Base-by-base conservation (phyloP, 1,139 yeast species). In the Diutina rugosa region DNA sequence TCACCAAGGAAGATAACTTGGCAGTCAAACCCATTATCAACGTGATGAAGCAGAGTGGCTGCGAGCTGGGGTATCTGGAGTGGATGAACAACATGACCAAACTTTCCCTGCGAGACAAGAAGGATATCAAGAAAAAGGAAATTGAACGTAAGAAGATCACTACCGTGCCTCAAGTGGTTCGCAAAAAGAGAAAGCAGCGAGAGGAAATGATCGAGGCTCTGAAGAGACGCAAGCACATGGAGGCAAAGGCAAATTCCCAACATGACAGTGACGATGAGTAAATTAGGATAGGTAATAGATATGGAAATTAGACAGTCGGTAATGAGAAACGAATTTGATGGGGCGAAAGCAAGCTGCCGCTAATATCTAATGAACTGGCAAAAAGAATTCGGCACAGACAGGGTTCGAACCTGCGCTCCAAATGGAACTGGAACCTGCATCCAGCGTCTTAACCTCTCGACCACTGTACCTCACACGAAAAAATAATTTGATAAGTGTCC, bases 31-130 rank as follows among this genome's bases (percentile, higher is more conserved):
- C 95, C 10, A 88, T 93, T 46, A 80, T 91, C 49, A 93, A 91
- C 66, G 98, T 93, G 16, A 93, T 93, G 96, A 87, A 87, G 64
- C 96, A 90, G 68, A 87, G 96, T 62, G 97, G 96, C 2, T 80
- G 88, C 59, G 79, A 79, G 48, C 77, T 76, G 28, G 83, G 82
- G 3, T 76, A 80, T 59, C 84, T 90, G 54, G 82, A 74, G 44
- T 93, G 99, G 99, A 83, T 95, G 88, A 80, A 83, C 56, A 78
- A 81, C 58, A 71, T 89, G 69, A 77, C 85, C n/a, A 88, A 88
- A 66, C 73, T 90, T 61, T 73, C 82, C 10, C 82, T 82, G 65
- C 79, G 77, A 57, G 86, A 87, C 56, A 89, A 87, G 76, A 78
- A 84, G 63, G 66, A 72, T 56, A 72, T 88, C 59, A 87, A 85